Base-by-base conservation (phyloP, 805 yeast genomes). In the Huiozyma sinensis region DNA sequence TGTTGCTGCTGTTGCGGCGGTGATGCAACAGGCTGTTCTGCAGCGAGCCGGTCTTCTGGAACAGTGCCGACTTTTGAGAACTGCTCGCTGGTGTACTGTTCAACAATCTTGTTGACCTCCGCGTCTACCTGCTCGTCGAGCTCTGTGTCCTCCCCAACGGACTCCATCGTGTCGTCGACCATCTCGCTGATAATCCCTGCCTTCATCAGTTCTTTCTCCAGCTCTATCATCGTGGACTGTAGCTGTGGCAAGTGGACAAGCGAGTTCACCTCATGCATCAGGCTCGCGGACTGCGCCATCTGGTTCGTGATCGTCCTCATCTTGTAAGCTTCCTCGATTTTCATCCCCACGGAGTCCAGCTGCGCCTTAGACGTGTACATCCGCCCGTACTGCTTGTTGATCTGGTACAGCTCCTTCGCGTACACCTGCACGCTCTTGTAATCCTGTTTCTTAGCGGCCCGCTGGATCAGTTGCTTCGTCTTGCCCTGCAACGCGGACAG, bases 151-250 rank as follows among this genome's bases (percentile, higher is more conserved):
- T 24, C 30, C 27, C 39, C 46, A 17, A 74, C 80, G 46, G 76
- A 65, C 47, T 89, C 97, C 47, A 90, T 70, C 49, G 85, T 79
- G 58, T 92, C 99, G 45, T 84, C 87, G 59, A 89, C 81, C 97
- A 92, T 92, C 59, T 92, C 98, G 52, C 85, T 86, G 43, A 92
- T 87, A 38, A 92, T 75, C 0, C 92, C 92, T 9, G 84, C 76
- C 62, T 81, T 83, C 77, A 84, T 79, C 54, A 90, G 71, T 64
- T 92, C 99, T 56, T 76, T 81, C 47, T 90, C 84, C 45, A 92
- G 66, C 53, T 83, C 94, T 56, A 82, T 82, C 84, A 90, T 87
- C 0, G 95, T 81, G 8, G 76, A 78, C 53, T 79, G 78, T 43
- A 92, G 65, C 51, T 83, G 88, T 0, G 97, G 97, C 43, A 92